Evolutionary conservation across 2,329 filamentous ascomycete genomes (phyloP), one percentile per base, ranked within the genome.

Genomic region (Drechmeria coniospora): DNA sequence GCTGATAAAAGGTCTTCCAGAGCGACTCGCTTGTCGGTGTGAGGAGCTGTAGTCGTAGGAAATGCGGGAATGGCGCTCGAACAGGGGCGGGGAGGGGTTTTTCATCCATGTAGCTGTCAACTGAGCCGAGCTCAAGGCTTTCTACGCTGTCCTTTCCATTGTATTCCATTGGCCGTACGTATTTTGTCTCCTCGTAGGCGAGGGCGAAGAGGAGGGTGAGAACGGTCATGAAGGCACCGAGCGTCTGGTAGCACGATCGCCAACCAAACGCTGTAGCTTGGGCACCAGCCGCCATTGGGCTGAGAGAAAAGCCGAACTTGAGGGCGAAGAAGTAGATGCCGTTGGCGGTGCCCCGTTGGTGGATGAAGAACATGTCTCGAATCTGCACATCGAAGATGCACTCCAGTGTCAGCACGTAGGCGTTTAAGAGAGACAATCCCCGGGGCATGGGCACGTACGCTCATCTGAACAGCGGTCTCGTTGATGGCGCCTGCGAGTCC

Each of bases 341-440:
- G 10, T 46, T 52, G 4, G 46, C 48, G 3, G 43, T 37, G 4
- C 42, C 50, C 5, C 48, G 37, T 4, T 46, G 41, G 25, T 51
- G 41, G 12, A 50, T 33, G n/a, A 50, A 50, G 33, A 51, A 50
- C 2, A 53, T 29, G 27, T 53, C 49, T 1, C 41, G 34, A 16
- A 48, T 49, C 47, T 47, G 12, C n/a, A 8, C 15, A 4, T 2
- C 7, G 10, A 6, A 20, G 10, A 6, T 20, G 18, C n/a, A n/a
- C n/a, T 20, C 18, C 6, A 10, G 6, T 20, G 18, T 10, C 10
- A 10, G 18, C 10, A 10, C 18, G 7, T 20, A 7, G 18, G 7
- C 7, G 6, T 10, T 20, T 20, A 20, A 20, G 18, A 10, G 18
- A 20, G 18, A 6, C 10, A 10, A 20, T 6, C n/a, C n/a, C n/a